Conservation (phyloP, 164 flowering plant species). For the Nymphaea thermarum region DNA sequence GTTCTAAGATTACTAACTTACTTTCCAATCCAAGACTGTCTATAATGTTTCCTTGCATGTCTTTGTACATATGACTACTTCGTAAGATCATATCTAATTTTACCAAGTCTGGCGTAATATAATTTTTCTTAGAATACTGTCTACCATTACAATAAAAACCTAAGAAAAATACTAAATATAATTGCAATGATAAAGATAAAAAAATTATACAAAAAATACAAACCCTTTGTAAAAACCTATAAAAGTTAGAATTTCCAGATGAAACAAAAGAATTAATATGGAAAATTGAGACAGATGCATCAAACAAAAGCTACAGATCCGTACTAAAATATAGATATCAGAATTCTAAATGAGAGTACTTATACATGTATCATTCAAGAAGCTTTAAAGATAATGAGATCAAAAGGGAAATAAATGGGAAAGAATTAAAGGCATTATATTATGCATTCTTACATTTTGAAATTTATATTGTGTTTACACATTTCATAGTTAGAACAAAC, state of each 20-base stretch:
- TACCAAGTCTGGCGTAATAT: background rate
- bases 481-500: background rate
- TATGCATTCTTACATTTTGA: background rate
- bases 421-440: background rate
- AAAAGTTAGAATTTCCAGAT: background rate
- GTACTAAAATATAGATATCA: background rate
- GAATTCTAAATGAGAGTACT: background rate
- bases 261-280: background rate
- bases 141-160: background rate
- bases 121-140: no score
- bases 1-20: background rate
- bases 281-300: background rate
- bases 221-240: background rate
- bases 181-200: background rate
- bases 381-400: background rate
- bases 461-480: background rate
- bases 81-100: background rate
- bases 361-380: background rate
- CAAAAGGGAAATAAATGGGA: background rate
- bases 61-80: background rate
- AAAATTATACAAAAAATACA: no score
- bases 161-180: no score
- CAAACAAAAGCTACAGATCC: background rate
- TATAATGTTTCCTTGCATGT: background rate
- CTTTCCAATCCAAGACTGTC: background rate